These are phyloP conservation scores for Arctium minus DNA, from an alignment of 129 eudicot species.

Conservation along the genomic window DNA sequence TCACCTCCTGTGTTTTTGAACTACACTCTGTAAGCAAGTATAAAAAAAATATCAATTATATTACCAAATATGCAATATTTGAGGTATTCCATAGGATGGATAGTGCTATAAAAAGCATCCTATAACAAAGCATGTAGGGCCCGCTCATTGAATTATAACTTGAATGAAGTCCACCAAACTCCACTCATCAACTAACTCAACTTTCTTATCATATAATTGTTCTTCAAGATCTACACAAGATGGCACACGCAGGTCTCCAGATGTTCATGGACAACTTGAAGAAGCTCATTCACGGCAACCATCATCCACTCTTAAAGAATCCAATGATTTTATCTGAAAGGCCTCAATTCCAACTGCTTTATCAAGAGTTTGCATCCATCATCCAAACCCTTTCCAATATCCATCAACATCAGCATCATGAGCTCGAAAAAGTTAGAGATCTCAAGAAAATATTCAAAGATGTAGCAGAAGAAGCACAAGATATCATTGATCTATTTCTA, in stretches of 20 bases:
- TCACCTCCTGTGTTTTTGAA: conserved; percentile 88
- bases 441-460: conserved; percentile 1
- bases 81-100: background rate
- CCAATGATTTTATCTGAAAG: background rate
- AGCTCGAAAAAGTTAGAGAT: background rate
- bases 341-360: background rate
- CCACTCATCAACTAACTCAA: too few species aligned
- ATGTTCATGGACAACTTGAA: background rate
- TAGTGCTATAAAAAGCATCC: background rate
- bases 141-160: background rate
- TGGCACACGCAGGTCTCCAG: background rate
- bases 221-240: background rate
- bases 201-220: too few species aligned
- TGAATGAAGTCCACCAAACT: too few species aligned
- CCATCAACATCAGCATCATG: background rate
- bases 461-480: background rate
- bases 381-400: background rate
- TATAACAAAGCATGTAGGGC: background rate
- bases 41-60: background rate
- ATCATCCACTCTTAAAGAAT: background rate
- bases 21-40: conserved; percentile 65
- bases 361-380: background rate
- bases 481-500: background rate
- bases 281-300: background rate
- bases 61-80: background rate